Base-by-base conservation (phyloP, 225 moss, liverwort and hornwort species). In the Bryum argenteum region DNA sequence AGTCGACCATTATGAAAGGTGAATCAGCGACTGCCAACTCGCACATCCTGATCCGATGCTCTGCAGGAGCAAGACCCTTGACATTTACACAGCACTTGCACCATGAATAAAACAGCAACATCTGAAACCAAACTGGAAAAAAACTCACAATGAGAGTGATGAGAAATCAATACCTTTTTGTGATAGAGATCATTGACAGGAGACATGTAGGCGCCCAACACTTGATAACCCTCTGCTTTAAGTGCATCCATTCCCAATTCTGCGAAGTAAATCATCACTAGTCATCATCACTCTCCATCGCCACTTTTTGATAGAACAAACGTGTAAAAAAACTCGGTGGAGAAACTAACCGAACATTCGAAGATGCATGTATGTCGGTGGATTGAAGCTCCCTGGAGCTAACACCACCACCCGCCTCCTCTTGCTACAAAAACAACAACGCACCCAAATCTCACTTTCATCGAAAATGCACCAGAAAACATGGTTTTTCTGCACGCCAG, bases 351-450 rank as follows among this genome's bases (percentile, higher is more conserved):
- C 97, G 68, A 98, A 98, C 92, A 98, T 92, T 51, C 97, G 94
- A 58, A 98, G 87, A 77, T 98, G 97, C 97, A 98, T 94, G 61
- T 91, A 94, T 40, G 97, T 98, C 24, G 94, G 94, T 52, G 97
- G 97, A 80, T 98, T 98, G 78, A 89, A 98, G 78, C 97, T 92
- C 67, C 97, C 97, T 16, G 91, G 74, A 54, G 77, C 76, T 64
- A 98, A 78, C 75, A 98, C 71, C 3, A 98, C 92, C 26, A 94
- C 92, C 61, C 89, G 88, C 40, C 80, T 73, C 65, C 88, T 86
- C 74, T 91, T 94, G 63, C 97, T 98, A 79, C 77, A 87, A 71
- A 56, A 40, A 1, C 39, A 70, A 8, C 61, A 72, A 6, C 12
- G 22, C n/a, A n/a, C n/a, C n/a, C n/a, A n/a, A n/a, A n/a, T n/a